phyloP scores from a whole-genome alignment of 352 stramenopile genomes.

The Phytophthora capsici region DNA sequence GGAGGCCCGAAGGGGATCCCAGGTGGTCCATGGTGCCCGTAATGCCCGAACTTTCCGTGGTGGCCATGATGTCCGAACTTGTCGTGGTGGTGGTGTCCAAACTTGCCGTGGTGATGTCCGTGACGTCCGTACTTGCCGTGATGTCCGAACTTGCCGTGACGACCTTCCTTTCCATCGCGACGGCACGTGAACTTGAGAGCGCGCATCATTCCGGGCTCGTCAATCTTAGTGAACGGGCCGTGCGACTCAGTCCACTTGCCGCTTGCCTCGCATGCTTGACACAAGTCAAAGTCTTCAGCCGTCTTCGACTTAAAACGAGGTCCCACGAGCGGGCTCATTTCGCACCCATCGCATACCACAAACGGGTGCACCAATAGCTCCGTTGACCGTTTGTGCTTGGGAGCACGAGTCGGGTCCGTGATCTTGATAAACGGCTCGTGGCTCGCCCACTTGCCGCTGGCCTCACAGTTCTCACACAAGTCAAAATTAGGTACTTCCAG shows the following conservation, averaged over 20 bases:
- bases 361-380: conserved; percentile 53
- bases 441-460: conserved; percentile 49
- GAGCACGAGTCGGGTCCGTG: conserved; percentile 58
- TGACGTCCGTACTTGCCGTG: too few relatives aligned
- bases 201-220: conserved; percentile 36
- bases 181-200: conserved; percentile 40
- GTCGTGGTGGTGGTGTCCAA: conserved; percentile 20
- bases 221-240: conserved; percentile 62
- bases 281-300: conserved; percentile 74
- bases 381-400: conserved; percentile 38
- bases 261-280: conserved; percentile 56
- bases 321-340: conserved; percentile 68
- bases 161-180: conserved; percentile 31
- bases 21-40: conserved; percentile 22
- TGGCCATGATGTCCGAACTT: conserved; percentile 25
- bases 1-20: conserved; percentile 6
- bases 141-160: conserved; percentile 25
- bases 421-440: conserved; percentile 86
- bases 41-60: conserved; percentile 24
- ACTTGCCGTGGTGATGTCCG: conserved; percentile 14
- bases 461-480: conserved; percentile 75
- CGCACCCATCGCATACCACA: conserved; percentile 66
- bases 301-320: conserved; percentile 72
- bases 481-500: conserved; percentile 79
- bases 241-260: conserved; percentile 56